Percentiles rank a stretch among this genome's conserved stretches.
phyloP scores from a whole-genome alignment of 768 basidiomycete genomes.

The Boletales sp. region DNA sequence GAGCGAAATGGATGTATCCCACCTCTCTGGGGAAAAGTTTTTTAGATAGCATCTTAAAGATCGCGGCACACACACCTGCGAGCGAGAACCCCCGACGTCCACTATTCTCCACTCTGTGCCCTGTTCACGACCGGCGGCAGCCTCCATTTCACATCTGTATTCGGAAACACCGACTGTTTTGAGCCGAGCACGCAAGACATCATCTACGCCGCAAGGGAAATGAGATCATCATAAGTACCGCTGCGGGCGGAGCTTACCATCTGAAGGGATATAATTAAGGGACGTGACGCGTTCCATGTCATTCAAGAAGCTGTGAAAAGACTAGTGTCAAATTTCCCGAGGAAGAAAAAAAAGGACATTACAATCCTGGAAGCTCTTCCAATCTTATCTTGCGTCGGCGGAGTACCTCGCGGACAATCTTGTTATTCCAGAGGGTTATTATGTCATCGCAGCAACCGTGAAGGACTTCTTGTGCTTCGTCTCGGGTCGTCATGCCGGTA shows the following conservation, averaged over 20 bases:
- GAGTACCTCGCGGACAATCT: slow-evolving; percentile 40
- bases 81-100: slow-evolving; percentile 51
- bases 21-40: slow-evolving; percentile 28
- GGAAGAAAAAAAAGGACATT: slow-evolving; percentile 9
- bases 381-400: slow-evolving; percentile 42
- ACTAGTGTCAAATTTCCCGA: neutral
- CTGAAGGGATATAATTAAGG: slow-evolving; percentile 43
- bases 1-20: slow-evolving; percentile 16
- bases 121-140: slow-evolving; percentile 45
- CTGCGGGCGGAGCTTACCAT: slow-evolving; percentile 31
- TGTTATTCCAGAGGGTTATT: slow-evolving; percentile 43
- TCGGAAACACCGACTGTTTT: slow-evolving; percentile 76
- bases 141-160: slow-evolving; percentile 80
- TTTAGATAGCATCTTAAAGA: slow-evolving; percentile 1
- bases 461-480: slow-evolving; percentile 41
- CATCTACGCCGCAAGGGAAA: slow-evolving; percentile 32
- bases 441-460: slow-evolving; percentile 41
- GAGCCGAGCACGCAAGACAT: slow-evolving; percentile 48
- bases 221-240: slow-evolving; percentile 3
- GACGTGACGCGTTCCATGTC: slow-evolving; percentile 48
- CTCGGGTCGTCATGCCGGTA: slow-evolving; percentile 24
- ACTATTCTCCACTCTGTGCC: slow-evolving; percentile 55
- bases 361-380: slow-evolving; percentile 53
- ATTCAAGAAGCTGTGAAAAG: slow-evolving; percentile 40
- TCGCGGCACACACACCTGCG: slow-evolving; percentile 37